phyloP scores from a whole-genome alignment of 2,329 filamentous ascomycete genomes.

The Aureobasidium sp. region DNA sequence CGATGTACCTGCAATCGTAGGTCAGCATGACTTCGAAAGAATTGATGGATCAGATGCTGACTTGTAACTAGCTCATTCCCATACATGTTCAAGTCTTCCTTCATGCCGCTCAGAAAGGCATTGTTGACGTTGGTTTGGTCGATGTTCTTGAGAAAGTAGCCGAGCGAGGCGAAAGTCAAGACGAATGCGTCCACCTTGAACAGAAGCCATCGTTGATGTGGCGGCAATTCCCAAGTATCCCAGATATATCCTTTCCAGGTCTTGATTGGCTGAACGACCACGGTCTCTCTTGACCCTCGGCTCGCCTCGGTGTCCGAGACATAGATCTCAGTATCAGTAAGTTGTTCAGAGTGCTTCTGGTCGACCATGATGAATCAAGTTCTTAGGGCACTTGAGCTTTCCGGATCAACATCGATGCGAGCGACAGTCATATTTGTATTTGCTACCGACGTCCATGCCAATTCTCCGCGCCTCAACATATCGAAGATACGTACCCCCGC shows the following conservation, averaged over 20 bases:
- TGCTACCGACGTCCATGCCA: background rate
- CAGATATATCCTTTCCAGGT: constrained; percentile 3
- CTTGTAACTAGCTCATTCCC: constrained; percentile 29
- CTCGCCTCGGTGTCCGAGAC: background rate
- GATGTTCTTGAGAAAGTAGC: constrained; percentile 20
- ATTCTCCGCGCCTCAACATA: background rate
- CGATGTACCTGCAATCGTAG: background rate
- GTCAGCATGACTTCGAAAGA: constrained; percentile 24
- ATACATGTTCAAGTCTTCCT: constrained; percentile 31
- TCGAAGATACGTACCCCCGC: background rate
- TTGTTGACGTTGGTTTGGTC: constrained; percentile 36
- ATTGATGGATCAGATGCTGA: background rate
- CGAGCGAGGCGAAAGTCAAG: background rate
- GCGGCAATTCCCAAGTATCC: constrained; percentile 7
- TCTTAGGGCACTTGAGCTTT: background rate
- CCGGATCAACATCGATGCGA: background rate
- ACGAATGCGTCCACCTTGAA: constrained; percentile 10
- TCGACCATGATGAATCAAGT: background rate
- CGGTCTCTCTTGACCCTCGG: background rate
- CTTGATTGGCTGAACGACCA: background rate
- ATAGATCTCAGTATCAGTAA: background rate
- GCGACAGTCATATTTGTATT: background rate
- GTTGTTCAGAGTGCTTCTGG: background rate
- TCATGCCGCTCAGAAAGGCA: constrained; percentile 36
- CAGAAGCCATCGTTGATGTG: constrained; percentile 3